These are phyloP conservation scores for Pascua sp. DNA, from an alignment of 1,284 basidiomycete species.

Conservation along the genomic window DNA sequence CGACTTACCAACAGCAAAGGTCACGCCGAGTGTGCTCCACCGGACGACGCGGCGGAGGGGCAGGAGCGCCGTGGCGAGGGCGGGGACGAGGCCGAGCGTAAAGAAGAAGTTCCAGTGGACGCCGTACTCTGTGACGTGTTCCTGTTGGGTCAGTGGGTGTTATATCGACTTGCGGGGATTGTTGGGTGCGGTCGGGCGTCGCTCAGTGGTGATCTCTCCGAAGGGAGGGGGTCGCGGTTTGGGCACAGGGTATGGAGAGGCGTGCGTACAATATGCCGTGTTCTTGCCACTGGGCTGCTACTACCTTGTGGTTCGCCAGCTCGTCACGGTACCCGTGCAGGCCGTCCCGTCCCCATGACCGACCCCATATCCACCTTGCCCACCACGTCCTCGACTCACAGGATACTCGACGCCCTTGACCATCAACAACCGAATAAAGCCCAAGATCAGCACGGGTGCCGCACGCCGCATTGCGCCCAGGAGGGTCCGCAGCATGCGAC, in stretches of 20 bases:
- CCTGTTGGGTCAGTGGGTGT: slow-evolving; percentile 54
- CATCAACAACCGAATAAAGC: slow-evolving; percentile 70
- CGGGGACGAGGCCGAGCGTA: slow-evolving; percentile 77
- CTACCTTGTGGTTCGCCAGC: too few species aligned
- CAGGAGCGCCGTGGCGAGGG: slow-evolving; percentile 67
- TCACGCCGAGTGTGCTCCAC: slow-evolving; percentile 63
- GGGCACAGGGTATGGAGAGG: too few species aligned
- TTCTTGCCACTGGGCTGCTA: too few species aligned
- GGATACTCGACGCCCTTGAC: slow-evolving; percentile 95
- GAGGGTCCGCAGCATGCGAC: neutral
- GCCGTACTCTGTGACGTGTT: slow-evolving; percentile 95
- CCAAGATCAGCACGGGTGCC: slow-evolving; percentile 69
- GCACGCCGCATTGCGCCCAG: slow-evolving; percentile 56
- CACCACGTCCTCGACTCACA: slow-evolving; percentile 52
- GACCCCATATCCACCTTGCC: too few species aligned
- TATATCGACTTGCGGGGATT: too few species aligned
- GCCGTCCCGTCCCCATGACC: too few species aligned
- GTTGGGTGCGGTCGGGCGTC: too few species aligned
- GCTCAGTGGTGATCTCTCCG: too few species aligned
- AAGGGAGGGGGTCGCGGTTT: too few species aligned
- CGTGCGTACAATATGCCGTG: too few species aligned
- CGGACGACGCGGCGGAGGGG: slow-evolving; percentile 60
- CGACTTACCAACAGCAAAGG: slow-evolving; percentile 52
- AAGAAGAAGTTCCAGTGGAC: slow-evolving; percentile 99
- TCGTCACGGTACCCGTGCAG: too few species aligned